A percentile compares a stretch with the other conserved stretches of the same genome.
Conservation (phyloP, 1,284 basidiomycete species). For the Naganishia sp. region DNA sequence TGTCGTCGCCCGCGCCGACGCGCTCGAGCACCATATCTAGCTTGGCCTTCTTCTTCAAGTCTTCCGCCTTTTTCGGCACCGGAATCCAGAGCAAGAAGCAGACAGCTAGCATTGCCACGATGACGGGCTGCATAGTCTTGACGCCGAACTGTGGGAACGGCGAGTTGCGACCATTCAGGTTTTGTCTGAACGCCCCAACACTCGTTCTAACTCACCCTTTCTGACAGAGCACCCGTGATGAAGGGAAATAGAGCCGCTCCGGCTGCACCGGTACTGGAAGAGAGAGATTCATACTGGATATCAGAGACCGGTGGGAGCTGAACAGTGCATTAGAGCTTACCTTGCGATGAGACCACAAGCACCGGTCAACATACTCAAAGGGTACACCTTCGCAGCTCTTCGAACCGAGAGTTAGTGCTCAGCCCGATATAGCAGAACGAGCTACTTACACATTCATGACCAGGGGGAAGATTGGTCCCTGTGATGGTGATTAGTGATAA, state of each 20-base stretch:
- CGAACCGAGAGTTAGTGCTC: not conserved
- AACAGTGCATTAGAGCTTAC: slow-evolving; percentile 6
- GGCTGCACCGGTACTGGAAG: slow-evolving; percentile 2
- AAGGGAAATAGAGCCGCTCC: slow-evolving; percentile 33
- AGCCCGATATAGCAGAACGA: too few relatives aligned
- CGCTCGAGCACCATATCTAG: not conserved
- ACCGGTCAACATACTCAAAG: slow-evolving; percentile 25
- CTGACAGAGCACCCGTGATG: slow-evolving; percentile 14
- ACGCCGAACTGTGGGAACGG: slow-evolving; percentile 11
- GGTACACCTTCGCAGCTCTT: slow-evolving; percentile 22
- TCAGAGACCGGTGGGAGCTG: too few relatives aligned
- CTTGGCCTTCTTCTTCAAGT: slow-evolving; percentile 3
- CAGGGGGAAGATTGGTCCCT: slow-evolving; percentile 31
- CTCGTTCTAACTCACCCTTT: not conserved
- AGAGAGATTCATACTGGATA: not conserved
- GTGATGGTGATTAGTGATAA: not conserved
- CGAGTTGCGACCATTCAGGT: not conserved
- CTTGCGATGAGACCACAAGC: slow-evolving; percentile 30
- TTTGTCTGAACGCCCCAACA: not conserved
- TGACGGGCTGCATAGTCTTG: slow-evolving; percentile 27
- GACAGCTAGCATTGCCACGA: slow-evolving; percentile 23
- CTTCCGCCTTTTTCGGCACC: slow-evolving; percentile 15
- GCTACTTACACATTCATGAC: slow-evolving; percentile 28
- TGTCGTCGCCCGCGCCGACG: not conserved
- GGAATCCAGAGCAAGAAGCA: slow-evolving; percentile 29